A percentile compares a stretch with the other conserved stretches of the same genome.
These are phyloP conservation scores for Aspergillus asperescens DNA, from an alignment of 495 filamentous ascomycete species.

Conservation along the genomic window DNA sequence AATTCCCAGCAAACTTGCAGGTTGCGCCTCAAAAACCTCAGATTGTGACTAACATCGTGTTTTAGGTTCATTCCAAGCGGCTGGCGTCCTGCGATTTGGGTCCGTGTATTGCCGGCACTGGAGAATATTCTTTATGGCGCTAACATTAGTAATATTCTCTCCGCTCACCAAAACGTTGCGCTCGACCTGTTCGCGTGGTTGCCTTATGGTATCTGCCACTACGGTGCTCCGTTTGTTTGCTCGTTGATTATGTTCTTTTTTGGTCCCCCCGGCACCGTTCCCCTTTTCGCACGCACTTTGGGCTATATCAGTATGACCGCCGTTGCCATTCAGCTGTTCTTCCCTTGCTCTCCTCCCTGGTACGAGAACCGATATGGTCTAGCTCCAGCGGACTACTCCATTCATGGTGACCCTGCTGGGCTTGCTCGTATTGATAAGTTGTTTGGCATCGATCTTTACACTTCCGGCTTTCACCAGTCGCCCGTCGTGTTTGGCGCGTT, in stretches of 20 bases:
- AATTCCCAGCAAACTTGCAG: background rate
- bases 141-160: slow-evolving; percentile 92
- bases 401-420: slow-evolving; percentile 80
- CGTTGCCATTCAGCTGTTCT: slow-evolving; percentile 77
- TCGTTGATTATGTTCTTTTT: slow-evolving; percentile 77
- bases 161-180: slow-evolving; percentile 73
- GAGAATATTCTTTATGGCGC: slow-evolving; percentile 96
- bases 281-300: slow-evolving; percentile 78
- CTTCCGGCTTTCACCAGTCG: slow-evolving; percentile 78
- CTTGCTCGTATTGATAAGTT: slow-evolving; percentile 83
- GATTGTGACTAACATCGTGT: slow-evolving; percentile 24
- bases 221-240: slow-evolving; percentile 72
- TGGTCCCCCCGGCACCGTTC: slow-evolving; percentile 75
- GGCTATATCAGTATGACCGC: slow-evolving; percentile 88
- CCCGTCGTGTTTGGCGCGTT: slow-evolving; percentile 93
- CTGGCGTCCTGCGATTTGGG: slow-evolving; percentile 87
- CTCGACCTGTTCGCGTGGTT: slow-evolving; percentile 88
- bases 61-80: slow-evolving; percentile 76
- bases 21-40: too few species aligned
- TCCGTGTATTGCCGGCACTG: slow-evolving; percentile 86
- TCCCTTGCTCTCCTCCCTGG: slow-evolving; percentile 93
- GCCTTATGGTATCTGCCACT: slow-evolving; percentile 87
- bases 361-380: slow-evolving; percentile 89
- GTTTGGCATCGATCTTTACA: slow-evolving; percentile 87
- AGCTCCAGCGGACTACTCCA: slow-evolving; percentile 84